phyloP scores from a whole-genome alignment of 306 rosid species.

The Acmispon strigosus region DNA sequence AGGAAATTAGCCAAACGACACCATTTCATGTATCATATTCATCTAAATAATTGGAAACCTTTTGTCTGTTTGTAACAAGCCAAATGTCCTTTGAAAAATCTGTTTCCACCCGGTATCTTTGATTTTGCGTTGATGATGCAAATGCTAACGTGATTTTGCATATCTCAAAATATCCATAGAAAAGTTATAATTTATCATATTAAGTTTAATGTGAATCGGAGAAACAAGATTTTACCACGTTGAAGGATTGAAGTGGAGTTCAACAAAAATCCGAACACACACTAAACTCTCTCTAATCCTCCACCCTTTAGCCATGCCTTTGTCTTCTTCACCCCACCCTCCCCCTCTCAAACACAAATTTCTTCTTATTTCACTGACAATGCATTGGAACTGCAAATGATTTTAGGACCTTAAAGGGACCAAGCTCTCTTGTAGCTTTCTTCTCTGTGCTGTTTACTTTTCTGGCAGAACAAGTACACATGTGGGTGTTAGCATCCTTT shows the following conservation, averaged over 20 bases:
- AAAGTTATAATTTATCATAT: too few relatives aligned
- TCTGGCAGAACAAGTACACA: constrained; percentile 41
- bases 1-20: constrained; percentile 2
- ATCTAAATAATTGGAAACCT: background rate
- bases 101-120: background rate
- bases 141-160: too few relatives aligned
- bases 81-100: constrained; percentile 9
- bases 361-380: constrained; percentile 9
- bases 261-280: too few relatives aligned
- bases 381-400: constrained; percentile 36
- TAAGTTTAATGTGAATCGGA: too few relatives aligned
- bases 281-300: constrained; percentile 1
- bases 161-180: too few relatives aligned
- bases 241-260: too few relatives aligned
- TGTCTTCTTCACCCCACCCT: background rate
- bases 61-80: constrained; percentile 1
- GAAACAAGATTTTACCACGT: too few relatives aligned
- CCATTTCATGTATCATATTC: background rate
- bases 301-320: constrained; percentile 3
- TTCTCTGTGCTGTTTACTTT: constrained; percentile 14
- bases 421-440: constrained; percentile 18
- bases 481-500: constrained; percentile 27
- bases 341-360: constrained; percentile 6
- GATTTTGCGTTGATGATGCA: too few relatives aligned
- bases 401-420: constrained; percentile 19